phyloP scores from a whole-genome alignment of 257 asterid species.

The Capsicum chinense region DNA sequence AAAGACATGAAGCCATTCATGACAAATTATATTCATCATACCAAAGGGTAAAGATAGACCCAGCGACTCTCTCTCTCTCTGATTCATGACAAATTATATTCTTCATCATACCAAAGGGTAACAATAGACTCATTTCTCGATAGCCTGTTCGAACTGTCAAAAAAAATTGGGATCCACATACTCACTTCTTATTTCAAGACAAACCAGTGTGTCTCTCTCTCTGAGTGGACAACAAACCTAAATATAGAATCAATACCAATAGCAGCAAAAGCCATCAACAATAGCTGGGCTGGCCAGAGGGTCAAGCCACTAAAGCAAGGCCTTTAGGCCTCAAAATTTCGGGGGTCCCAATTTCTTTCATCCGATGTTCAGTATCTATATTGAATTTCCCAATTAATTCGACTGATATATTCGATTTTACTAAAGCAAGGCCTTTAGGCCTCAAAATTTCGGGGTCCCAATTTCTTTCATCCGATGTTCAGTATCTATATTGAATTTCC shows the following conservation, averaged over 20 bases:
- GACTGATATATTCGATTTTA: no score
- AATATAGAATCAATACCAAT: constrained; percentile 4
- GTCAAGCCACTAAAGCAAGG: no score
- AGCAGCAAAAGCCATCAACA: not conserved
- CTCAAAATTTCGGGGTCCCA: no score
- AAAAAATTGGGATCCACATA: not conserved
- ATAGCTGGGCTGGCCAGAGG: not conserved
- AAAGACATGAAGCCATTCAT: not conserved
- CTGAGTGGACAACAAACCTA: not conserved
- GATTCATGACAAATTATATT: not conserved
- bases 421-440: no score
- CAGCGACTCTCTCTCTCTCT: no score
- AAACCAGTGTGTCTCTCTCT: not conserved
- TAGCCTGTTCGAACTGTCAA: not conserved
- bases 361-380: no score
- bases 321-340: no score
- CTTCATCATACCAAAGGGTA: not conserved
- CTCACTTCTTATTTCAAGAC: no score
- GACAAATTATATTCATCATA: not conserved
- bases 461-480: no score
- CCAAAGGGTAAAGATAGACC: not conserved
- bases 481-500: no score
- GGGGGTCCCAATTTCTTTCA: no score
- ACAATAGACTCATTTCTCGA: not conserved
- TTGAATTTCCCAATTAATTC: no score